Conservation (phyloP, 2,329 filamentous ascomycete genomes). For the Pestalotiopsis sp. region DNA sequence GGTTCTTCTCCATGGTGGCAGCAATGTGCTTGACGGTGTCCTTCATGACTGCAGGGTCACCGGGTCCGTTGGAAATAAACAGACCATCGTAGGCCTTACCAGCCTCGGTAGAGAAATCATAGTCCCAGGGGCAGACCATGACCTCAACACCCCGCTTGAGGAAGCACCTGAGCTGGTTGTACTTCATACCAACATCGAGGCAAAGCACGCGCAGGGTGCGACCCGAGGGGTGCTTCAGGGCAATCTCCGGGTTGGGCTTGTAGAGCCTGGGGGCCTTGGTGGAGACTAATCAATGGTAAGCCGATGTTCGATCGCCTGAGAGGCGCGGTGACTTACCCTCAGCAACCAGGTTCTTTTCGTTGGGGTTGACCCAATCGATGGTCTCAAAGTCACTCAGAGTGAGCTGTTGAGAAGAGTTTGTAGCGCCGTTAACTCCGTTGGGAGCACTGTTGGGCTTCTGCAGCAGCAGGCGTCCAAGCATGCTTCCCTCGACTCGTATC, state of each 20-base stretch:
- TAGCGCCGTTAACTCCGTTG: conserved; percentile 43
- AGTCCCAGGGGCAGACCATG: conserved; percentile 93
- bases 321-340: conserved; percentile 72
- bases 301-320: conserved; percentile 26
- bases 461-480: conserved; percentile 88
- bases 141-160: conserved; percentile 91
- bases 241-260: conserved; percentile 70
- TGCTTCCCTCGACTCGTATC: conserved; percentile 91
- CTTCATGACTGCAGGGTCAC: conserved; percentile 86
- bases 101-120: conserved; percentile 79
- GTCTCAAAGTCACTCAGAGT: conserved; percentile 62
- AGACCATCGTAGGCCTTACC: conserved; percentile 91
- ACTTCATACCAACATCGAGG: conserved; percentile 97
- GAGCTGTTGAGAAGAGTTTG: conserved; percentile 49
- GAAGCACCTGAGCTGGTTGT: conserved; percentile 95
- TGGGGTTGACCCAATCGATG: conserved; percentile 89
- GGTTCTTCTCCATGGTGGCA: conserved; percentile 74
- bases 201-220: conserved; percentile 86
- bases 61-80: conserved; percentile 97
- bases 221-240: conserved; percentile 85
- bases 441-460: conserved; percentile 59
- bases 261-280: conserved; percentile 86
- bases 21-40: conserved; percentile 80
- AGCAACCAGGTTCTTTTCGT: conserved; percentile 87
- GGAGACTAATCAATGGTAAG: conserved; percentile 70